A percentile compares a stretch with the other conserved stretches of the same genome.
Conservation (phyloP, 345 rosid species). For the Aquilaria malaccensis region DNA sequence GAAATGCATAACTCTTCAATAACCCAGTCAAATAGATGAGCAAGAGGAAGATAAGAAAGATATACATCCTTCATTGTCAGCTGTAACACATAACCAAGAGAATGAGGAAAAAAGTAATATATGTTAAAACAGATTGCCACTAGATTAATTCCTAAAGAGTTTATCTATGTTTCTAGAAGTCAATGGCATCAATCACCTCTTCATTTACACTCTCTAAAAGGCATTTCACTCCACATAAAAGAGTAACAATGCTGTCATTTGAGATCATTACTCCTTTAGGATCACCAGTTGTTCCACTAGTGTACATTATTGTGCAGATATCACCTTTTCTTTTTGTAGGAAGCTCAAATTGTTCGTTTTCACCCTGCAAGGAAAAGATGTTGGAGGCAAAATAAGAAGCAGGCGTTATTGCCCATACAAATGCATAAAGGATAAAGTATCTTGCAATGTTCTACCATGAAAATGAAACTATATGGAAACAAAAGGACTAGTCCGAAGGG, state of each 20-base stretch:
- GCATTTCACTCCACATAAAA: slow-evolving; percentile 64
- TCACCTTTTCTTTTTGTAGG: slow-evolving; percentile 76
- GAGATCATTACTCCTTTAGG: slow-evolving; percentile 97
- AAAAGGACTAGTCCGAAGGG: too few species aligned
- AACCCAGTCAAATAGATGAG: slow-evolving; percentile 90
- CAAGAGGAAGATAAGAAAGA: slow-evolving; percentile 94
- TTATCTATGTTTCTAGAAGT: neutral
- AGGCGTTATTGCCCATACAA: neutral
- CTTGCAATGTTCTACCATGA: too few species aligned
- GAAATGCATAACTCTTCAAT: slow-evolving; percentile 77
- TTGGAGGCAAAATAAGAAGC: slow-evolving; percentile 11
- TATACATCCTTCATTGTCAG: slow-evolving; percentile 64
- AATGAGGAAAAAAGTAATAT: neutral
- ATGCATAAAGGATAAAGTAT: too few species aligned
- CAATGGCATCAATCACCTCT: slow-evolving; percentile 32
- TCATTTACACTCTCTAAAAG: slow-evolving; percentile 58
- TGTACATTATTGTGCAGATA: slow-evolving; percentile 94
- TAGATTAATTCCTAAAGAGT: neutral
- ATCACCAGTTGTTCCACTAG: slow-evolving; percentile 99
- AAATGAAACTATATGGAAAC: too few species aligned
- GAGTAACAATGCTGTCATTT: slow-evolving; percentile 74
- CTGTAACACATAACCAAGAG: slow-evolving; percentile 33
- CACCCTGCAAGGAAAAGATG: slow-evolving; percentile 46
- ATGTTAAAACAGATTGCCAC: slow-evolving; percentile 1
- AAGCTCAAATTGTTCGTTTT: slow-evolving; percentile 55